Evolutionary conservation across 305 asterid genomes (phyloP).

Genomic region (Rubia balearica): DNA sequence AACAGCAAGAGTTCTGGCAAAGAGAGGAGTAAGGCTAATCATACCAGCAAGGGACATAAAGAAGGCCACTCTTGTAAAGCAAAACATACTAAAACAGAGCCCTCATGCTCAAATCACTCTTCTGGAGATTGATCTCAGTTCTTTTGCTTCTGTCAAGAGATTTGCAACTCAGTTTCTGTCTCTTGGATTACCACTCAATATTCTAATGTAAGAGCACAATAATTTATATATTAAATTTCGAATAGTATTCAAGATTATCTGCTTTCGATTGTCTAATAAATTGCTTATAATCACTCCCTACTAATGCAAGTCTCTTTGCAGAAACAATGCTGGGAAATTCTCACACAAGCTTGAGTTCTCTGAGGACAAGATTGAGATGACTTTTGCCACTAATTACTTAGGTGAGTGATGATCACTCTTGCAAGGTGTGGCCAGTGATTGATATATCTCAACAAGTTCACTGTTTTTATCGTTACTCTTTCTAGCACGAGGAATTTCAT

Average conservation of each 20-base stretch:
- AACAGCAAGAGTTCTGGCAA: constrained; percentile 79
- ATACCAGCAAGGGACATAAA: constrained; percentile 73
- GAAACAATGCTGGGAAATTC: constrained; percentile 97
- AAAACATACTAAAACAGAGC: constrained; percentile 41
- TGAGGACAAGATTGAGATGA: constrained; percentile 91
- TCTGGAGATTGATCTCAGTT: constrained; percentile 80
- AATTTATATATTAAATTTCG: no score
- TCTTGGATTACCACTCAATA: constrained; percentile 69
- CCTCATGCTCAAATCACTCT: constrained; percentile 60
- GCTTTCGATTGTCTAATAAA: no score
- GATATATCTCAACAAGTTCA: background rate
- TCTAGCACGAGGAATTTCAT: background rate
- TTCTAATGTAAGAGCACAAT: constrained; percentile 50
- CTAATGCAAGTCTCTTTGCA: constrained; percentile 28
- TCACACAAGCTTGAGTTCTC: constrained; percentile 82
- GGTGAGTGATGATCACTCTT: constrained; percentile 32
- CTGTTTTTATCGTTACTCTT: background rate
- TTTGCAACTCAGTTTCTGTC: constrained; percentile 75
- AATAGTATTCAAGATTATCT: no score
- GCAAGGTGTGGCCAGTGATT: no score
- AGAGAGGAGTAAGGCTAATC: constrained; percentile 69
- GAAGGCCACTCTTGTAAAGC: constrained; percentile 67
- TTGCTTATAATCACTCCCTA: background rate
- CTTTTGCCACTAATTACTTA: constrained; percentile 92
- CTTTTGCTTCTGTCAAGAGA: constrained; percentile 73